Evolutionary conservation across 495 filamentous ascomycete species (phyloP), one percentile per base, ranked within the genome.

Genomic region (Venustampulla echinocandica): DNA sequence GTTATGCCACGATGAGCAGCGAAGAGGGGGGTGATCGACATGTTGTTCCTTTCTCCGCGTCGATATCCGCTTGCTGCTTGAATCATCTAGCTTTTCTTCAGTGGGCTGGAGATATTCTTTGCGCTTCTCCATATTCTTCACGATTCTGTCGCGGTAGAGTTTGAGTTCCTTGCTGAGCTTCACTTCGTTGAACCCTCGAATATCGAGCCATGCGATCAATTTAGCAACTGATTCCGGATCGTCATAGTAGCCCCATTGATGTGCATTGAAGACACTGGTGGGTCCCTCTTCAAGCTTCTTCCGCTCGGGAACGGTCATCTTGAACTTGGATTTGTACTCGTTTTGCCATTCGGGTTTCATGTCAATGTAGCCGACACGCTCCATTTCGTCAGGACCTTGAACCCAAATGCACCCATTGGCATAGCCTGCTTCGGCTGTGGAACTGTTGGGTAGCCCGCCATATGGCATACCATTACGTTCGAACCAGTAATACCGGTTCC

Each of bases 401-500:
- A 98, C 81, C 92, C 92, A 98, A 32, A 98, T 67, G 44, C 88
- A 85, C 7, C 87, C 92, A 60, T 97, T 98, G 10, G 93, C 89
- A 58, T 96, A 98, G 10, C 75, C 77, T 15, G 90, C 87, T 30
- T 81, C 71, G 1, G 88, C 81, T 3, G 89, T 97, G 4, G 89
- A 96, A 65, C 87, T 92, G 50, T 76, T 72, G 0, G 89, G 90
- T 47, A 95, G 69, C 1, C 93, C 93, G 37, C 71, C 87, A 60
- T 87, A 95, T 1, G 92, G 93, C 92, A 97, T 96, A 21, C 89
- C 92, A 59, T 97, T 98, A 28, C 90, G 84, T 65, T 98, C 92
- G 61, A 96, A 95, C 90, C 90, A 98, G 71, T 89, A 96, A 61
- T 97, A 98, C 17, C 89, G 85, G 59, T 97, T 98, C 79, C 87